Percentiles rank a stretch among this genome's conserved stretches.
phyloP scores from a whole-genome alignment of 1,139 yeast genomes.

The Hansenula sp. region DNA sequence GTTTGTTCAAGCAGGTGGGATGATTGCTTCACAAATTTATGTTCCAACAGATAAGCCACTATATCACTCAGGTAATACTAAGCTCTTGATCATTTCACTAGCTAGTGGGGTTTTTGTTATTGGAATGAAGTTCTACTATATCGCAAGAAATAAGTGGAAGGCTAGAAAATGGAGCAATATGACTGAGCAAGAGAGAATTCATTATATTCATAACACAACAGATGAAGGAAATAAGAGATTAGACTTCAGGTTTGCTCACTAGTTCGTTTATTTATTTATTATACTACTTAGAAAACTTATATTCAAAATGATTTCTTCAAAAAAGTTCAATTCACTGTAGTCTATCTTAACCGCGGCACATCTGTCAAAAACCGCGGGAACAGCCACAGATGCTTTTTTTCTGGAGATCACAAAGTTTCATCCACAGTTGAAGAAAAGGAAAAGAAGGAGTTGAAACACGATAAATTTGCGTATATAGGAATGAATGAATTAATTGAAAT shows the following conservation, averaged over 20 bases:
- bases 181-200: constrained; percentile 35
- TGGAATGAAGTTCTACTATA: constrained; percentile 9
- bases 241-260: constrained; percentile 31
- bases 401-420: too few relatives aligned
- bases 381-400: too few relatives aligned
- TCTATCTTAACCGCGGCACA: too few relatives aligned
- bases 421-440: too few relatives aligned
- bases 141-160: constrained; percentile 33
- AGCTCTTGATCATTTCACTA: constrained; percentile 36
- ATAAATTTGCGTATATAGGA: too few relatives aligned
- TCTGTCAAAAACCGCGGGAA: too few relatives aligned
- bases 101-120: too few relatives aligned
- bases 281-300: constrained; percentile 57
- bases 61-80: constrained; percentile 48
- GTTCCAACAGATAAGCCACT: constrained; percentile 50
- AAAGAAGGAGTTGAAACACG: too few relatives aligned
- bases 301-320: too few relatives aligned
- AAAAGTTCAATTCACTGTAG: too few relatives aligned
- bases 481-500: too few relatives aligned
- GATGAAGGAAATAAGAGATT: constrained; percentile 44
- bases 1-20: constrained; percentile 50
- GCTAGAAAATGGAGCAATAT: constrained; percentile 37
- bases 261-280: not conserved
- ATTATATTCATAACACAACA: constrained; percentile 32
- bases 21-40: constrained; percentile 49